These are phyloP conservation scores for Choanephora cucurbitarum DNA, from an alignment of 371 early-diverging fungal genomes.

Conservation along the genomic window DNA sequence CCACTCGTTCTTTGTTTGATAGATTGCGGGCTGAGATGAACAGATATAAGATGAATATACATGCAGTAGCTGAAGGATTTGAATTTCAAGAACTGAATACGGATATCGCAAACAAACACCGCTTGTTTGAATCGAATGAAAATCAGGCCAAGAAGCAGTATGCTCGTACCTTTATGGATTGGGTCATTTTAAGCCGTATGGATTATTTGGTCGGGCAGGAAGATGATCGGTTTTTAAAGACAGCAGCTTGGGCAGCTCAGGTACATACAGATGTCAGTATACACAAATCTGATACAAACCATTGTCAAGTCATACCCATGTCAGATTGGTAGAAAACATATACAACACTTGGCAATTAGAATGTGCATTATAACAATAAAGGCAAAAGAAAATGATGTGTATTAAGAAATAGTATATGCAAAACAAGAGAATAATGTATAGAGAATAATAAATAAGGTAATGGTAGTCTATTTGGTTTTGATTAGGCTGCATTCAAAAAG, in stretches of 20 bases:
- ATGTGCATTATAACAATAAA: background rate
- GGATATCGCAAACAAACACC: slow-evolving; percentile 8
- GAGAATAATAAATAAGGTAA: background rate
- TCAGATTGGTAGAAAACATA: slow-evolving; percentile 13
- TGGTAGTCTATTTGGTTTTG: background rate
- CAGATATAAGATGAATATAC: slow-evolving; percentile 9
- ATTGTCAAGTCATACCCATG: slow-evolving; percentile 18
- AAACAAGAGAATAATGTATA: too few relatives aligned
- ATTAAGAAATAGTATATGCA: too few relatives aligned
- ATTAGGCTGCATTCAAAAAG: slow-evolving; percentile 17
- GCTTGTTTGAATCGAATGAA: slow-evolving; percentile 23
- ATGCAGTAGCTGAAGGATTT: slow-evolving; percentile 33
- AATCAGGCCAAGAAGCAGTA: slow-evolving; percentile 24
- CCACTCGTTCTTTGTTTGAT: slow-evolving; percentile 5
- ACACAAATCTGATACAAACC: background rate
- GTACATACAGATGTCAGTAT: slow-evolving; percentile 34
- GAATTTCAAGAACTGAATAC: slow-evolving; percentile 21
- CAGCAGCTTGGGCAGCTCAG: slow-evolving; percentile 52
- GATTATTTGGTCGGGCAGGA: slow-evolving; percentile 41
- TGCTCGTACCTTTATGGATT: slow-evolving; percentile 46
- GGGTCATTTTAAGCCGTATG: slow-evolving; percentile 47
- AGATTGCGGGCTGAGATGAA: slow-evolving; percentile 12
- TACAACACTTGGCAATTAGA: background rate
- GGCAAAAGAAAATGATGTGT: too few relatives aligned
- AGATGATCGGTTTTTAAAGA: slow-evolving; percentile 31